Percentiles rank a stretch among this genome's conserved stretches.
Evolutionary conservation across 2,329 filamentous ascomycete genomes (phyloP).

Genomic region (Fusarium mexicanum): DNA sequence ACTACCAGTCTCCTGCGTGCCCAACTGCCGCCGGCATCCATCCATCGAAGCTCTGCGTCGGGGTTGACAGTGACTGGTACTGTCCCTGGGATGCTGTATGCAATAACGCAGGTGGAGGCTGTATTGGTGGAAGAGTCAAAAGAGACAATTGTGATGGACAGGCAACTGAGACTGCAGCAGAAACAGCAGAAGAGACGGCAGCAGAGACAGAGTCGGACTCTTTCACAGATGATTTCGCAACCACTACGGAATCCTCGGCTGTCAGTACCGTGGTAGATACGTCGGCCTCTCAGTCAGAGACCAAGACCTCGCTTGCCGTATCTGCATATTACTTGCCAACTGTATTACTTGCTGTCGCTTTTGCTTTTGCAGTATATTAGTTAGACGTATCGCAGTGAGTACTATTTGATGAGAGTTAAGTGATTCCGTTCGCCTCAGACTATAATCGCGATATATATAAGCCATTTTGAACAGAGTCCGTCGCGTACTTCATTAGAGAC

Average conservation of each 20-base stretch:
- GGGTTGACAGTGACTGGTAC: background rate
- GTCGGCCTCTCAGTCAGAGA: background rate
- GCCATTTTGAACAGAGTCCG: too few relatives aligned
- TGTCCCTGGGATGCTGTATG: background rate
- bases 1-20: background rate
- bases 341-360: background rate
- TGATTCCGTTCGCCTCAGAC: rapidly evolving
- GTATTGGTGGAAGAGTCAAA: background rate
- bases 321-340: background rate
- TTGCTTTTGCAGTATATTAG: background rate
- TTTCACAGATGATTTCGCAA: background rate
- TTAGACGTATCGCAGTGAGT: rapidly evolving
- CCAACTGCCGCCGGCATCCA: background rate
- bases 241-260: background rate
- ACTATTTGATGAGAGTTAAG: too few relatives aligned
- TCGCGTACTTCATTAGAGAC: too few relatives aligned
- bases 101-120: background rate
- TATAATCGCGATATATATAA: rapidly evolving
- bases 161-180: background rate
- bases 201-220: background rate
- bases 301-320: background rate
- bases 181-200: background rate
- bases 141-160: background rate
- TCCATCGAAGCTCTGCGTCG: background rate
- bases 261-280: background rate